Conservation (phyloP, 495 filamentous ascomycete genomes). For the Aspergillus coremiiformis region DNA sequence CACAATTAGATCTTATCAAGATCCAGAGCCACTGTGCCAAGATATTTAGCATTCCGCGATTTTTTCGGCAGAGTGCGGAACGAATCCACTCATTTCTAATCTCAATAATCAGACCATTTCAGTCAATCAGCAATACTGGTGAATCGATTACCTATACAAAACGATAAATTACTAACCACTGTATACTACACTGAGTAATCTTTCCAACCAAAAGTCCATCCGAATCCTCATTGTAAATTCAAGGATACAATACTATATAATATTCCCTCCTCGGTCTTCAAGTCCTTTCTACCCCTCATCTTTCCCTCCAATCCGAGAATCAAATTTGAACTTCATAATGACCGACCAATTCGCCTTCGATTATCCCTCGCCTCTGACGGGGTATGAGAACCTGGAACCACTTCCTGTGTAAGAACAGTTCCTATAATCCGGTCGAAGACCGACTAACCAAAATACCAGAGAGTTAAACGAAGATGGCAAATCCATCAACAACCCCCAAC, state of each 20-base stretch:
- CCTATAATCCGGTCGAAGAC: no score
- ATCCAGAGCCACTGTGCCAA: neutral
- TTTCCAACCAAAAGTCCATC: neutral
- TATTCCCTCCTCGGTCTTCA: no score
- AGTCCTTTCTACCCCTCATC: neutral
- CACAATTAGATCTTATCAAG: no score
- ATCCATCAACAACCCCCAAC: constrained; percentile 52
- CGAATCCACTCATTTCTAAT: neutral
- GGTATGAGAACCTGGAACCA: constrained; percentile 55
- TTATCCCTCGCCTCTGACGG: constrained; percentile 61
- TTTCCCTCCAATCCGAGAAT: neutral
- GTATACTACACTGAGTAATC: neutral
- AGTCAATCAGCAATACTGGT: neutral
- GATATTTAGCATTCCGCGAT: constrained; percentile 19
- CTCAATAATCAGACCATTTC: neutral
- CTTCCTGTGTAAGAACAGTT: constrained; percentile 50
- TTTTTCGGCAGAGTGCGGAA: constrained; percentile 38
- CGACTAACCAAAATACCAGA: constrained; percentile 16
- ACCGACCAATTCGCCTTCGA: constrained; percentile 31
- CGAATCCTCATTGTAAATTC: no score
- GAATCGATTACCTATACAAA: neutral
- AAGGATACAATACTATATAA: no score
- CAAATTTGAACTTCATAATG: constrained; percentile 15
- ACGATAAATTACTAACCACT: neutral
- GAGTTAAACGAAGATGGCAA: constrained; percentile 56